Percentiles rank a stretch among this genome's conserved stretches.
These are phyloP conservation scores for Tolypocladium guangdongense DNA, from an alignment of 2,329 filamentous ascomycete genomes.

Conservation along the genomic window DNA sequence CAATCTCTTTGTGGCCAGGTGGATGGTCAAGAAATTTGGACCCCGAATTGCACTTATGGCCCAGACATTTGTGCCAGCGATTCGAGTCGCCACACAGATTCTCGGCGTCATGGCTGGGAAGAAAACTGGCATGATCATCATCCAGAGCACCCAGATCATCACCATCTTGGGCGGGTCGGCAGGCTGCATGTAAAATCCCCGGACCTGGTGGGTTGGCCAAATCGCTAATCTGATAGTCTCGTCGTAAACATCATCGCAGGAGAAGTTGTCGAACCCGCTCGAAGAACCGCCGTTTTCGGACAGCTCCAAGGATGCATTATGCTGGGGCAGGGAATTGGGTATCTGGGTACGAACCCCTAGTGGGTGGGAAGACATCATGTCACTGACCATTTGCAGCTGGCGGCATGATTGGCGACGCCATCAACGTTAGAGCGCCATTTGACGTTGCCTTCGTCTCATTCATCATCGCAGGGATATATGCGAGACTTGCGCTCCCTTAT, in stretches of 20 bases:
- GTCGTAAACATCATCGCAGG: constrained; percentile 58
- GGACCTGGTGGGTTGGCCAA: not conserved
- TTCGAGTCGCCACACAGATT: constrained; percentile 53
- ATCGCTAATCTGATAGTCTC: constrained; percentile 24
- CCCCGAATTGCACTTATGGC: constrained; percentile 50
- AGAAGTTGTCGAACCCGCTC: constrained; percentile 48
- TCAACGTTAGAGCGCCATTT: constrained; percentile 55
- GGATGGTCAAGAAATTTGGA: constrained; percentile 55
- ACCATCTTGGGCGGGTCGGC: constrained; percentile 58
- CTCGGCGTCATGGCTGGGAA: constrained; percentile 52
- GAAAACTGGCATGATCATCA: constrained; percentile 52
- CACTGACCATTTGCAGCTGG: constrained; percentile 30
- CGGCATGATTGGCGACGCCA: constrained; percentile 51
- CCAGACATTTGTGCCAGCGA: constrained; percentile 53
- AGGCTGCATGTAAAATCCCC: constrained; percentile 45
- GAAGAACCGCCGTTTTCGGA: constrained; percentile 55
- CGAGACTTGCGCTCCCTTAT: constrained; percentile 31
- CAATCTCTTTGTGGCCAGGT: constrained; percentile 58
- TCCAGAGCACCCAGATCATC: constrained; percentile 57
- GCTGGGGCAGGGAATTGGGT: constrained; percentile 54
- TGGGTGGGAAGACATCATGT: not conserved
- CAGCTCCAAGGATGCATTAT: constrained; percentile 56
- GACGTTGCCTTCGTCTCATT: constrained; percentile 50
- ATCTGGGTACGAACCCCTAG: constrained; percentile 32
- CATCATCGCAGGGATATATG: constrained; percentile 30